Base-by-base conservation (phyloP, 2,329 filamentous ascomycete genomes). In the Penicillium thymicola region DNA sequence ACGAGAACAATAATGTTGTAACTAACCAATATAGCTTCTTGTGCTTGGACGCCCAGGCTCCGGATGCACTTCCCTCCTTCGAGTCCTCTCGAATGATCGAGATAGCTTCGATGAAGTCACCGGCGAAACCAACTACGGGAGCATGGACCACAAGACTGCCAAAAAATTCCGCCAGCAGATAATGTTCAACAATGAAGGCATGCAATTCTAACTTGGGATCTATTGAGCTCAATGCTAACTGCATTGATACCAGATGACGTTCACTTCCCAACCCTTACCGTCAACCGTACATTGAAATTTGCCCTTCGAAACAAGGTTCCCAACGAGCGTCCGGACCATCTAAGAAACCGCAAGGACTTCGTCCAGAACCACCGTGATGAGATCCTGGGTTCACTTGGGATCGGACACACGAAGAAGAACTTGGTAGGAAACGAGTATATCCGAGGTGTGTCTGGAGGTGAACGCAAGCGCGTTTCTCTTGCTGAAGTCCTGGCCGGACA, bases 201-300 rank as follows among this genome's bases (percentile, higher is more conserved):
- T 34, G 34, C 10, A 37, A 30, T 21, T 10, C 3, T 42, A 6
- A 11, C n/a, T 28, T 32, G 13, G 4, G 0, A 25, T 27, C 13
- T 13, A 1, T 13, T 10, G 5, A 14, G 10, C 10, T n/a, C 11
- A 32, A 14, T 6, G 4, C 34, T 53, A 11, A 50, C 27, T 13
- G 4, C 9, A 25, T 4, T 11, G 16, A 23, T 21, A 3, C 4
- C 23, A 67, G 84, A 87, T 21, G 88, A 90, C 67, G 78, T 87
- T 23, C 88, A 91, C 66, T 92, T 90, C 60, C 86, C 89, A 0
- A 86, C 88, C 4, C 75, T 92, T 21, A 90, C 86, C 0, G 87
- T 92, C 5, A 86, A 88, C 1, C 82, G 89, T 55, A 92, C 89
- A 0, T 79, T 92, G 16, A 81, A 85, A 55, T 92, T 92, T 64